These are phyloP conservation scores for Rhododendron ovatum DNA, from an alignment of 148 eudicot genomes.

Conservation along the genomic window DNA sequence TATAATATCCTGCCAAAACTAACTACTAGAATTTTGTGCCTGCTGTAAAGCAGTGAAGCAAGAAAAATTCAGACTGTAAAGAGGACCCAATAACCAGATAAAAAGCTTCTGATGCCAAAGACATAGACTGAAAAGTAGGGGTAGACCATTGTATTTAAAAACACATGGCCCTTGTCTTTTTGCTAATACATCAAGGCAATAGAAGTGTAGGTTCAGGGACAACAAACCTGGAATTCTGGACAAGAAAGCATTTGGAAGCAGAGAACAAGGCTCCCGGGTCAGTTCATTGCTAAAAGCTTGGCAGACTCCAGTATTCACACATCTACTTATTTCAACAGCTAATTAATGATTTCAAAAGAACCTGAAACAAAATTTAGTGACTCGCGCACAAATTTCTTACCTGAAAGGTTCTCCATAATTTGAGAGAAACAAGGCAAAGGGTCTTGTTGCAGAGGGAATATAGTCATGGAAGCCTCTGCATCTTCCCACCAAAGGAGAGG, in stretches of 20 bases:
- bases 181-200: neutral
- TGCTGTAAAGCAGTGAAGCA: neutral
- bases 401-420: neutral
- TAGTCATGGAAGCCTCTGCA: constrained; percentile 1
- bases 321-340: neutral
- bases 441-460: neutral
- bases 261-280: neutral
- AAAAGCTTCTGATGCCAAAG: neutral
- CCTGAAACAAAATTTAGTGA: neutral
- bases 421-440: neutral
- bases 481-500: neutral
- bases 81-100: neutral
- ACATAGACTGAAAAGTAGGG: neutral
- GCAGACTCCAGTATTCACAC: neutral
- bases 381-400: neutral
- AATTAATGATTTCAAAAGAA: neutral
- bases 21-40: neutral
- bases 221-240: neutral
- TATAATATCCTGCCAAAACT: neutral
- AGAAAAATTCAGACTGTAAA: neutral
- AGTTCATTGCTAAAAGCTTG: neutral
- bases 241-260: neutral
- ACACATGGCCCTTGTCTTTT: neutral
- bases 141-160: neutral
- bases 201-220: neutral